Evolutionary conservation across 768 basidiomycete species (phyloP), one percentile per base, ranked within the genome.

Genomic region (Leccinum broughii): DNA sequence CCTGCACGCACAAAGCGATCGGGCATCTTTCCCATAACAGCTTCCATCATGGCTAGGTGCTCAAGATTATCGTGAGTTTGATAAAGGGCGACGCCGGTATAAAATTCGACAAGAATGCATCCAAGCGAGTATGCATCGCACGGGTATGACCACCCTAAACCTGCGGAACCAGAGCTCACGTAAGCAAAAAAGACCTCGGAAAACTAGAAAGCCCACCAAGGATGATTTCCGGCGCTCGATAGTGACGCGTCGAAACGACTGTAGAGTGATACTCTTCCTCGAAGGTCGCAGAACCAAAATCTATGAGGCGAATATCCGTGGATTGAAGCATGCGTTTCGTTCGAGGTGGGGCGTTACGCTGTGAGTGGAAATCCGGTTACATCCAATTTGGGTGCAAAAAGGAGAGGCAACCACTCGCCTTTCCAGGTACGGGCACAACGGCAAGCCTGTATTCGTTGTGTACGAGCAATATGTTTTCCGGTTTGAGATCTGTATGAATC

Each of bases 11-110:
- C 85, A 70, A 96, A 93, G 6, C 88, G 86, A 54, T 90, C 87
- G 0, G 95, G 93, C 89, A 98, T 95, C 78, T 91, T 92, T 60
- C 96, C 96, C 92, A 98, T 98, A 41, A 98, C 97, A 73, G 92
- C 89, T 73, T 98, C 95, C 97, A 99, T 99, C 97, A 99, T 99
- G 44, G 96, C 97, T 14, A 99, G 85, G 76, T 99, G 97, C 74
- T 99, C 97, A 9, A 98, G 84, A 73, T 99, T 98, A 76, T 98
- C 96, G 69, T 98, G 97, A 1, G 97, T 98, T 76, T 99, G 97
- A 77, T 97, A 99, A n/a, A 99, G 83, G 8, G 97, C 97, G 35
- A 94, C 86, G 28, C 97, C 97, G 17, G 97, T 99, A 78, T 87
- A 96, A 74, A 99, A 98, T 74, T 99, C 97, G 59, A 99, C 95